A percentile compares a stretch with the other conserved stretches of the same genome.
phyloP scores from a whole-genome alignment of 208 protist genomes.

The Cochliopodium minus region DNA sequence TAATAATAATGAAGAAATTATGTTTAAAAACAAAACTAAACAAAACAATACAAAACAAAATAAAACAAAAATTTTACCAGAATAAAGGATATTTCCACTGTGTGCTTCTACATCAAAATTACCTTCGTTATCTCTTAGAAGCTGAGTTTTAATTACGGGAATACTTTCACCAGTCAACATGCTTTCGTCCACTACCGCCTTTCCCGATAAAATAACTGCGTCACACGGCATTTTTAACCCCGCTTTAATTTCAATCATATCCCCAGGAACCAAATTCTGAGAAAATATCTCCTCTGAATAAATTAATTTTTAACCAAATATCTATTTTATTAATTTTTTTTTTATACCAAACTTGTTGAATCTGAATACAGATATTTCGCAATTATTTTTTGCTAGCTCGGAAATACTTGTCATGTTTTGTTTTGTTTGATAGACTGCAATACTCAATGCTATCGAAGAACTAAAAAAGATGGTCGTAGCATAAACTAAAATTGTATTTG shows the following conservation, averaged over 20 bases:
- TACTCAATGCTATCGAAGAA: background rate
- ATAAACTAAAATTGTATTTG: too few species aligned
- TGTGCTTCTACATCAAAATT: background rate
- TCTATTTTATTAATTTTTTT: too few species aligned
- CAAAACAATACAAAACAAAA: too few species aligned
- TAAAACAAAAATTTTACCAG: too few species aligned
- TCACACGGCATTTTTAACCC: constrained; percentile 31
- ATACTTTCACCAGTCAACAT: constrained; percentile 39
- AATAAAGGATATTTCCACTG: constrained; percentile 13
- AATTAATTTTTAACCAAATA: too few species aligned
- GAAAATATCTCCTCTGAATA: too few species aligned
- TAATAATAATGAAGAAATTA: too few species aligned
- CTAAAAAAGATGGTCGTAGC: background rate
- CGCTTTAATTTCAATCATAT: background rate
- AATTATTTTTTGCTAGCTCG: background rate
- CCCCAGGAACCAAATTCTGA: constrained; percentile 4
- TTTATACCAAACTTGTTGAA: background rate
- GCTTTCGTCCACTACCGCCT: constrained; percentile 29
- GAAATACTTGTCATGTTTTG: constrained; percentile 1
- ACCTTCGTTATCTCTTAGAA: constrained; percentile 6
- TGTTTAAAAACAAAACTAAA: too few species aligned
- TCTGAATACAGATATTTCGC: background rate
- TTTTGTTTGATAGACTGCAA: constrained; percentile 3
- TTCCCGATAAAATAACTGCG: constrained; percentile 23
- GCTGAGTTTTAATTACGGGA: constrained; percentile 28